Evolutionary conservation across 768 basidiomycete genomes (phyloP).

Genomic region (Termitomyces sp.): DNA sequence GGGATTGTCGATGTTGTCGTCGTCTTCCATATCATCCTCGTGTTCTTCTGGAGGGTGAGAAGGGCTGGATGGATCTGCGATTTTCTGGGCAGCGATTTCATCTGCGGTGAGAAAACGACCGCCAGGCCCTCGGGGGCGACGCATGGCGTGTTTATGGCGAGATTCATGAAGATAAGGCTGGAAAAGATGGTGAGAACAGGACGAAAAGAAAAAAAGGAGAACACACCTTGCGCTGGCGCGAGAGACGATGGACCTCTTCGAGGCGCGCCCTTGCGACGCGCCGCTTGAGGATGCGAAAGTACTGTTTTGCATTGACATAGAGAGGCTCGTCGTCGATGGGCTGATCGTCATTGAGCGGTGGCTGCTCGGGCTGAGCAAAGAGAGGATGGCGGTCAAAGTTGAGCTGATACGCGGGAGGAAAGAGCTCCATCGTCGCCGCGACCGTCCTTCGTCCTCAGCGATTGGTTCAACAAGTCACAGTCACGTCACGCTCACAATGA

Average conservation of each 20-base stretch:
- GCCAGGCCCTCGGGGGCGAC: slow-evolving; percentile 93
- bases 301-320: slow-evolving; percentile 99
- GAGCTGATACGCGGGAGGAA: slow-evolving; percentile 53
- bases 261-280: slow-evolving; percentile 86
- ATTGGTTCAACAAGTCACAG: slow-evolving; percentile 36
- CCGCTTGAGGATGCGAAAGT: slow-evolving; percentile 96
- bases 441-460: slow-evolving; percentile 32
- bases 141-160: slow-evolving; percentile 97
- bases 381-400: slow-evolving; percentile 25
- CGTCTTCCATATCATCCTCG: slow-evolving; percentile 32
- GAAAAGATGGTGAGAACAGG: background rate
- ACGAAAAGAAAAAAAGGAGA: background rate
- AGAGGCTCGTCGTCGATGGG: slow-evolving; percentile 92
- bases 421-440: slow-evolving; percentile 48
- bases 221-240: slow-evolving; percentile 85
- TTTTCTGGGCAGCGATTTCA: slow-evolving; percentile 84
- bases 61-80: slow-evolving; percentile 28
- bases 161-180: slow-evolving; percentile 99
- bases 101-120: slow-evolving; percentile 97
- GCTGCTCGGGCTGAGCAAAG: slow-evolving; percentile 17
- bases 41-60: slow-evolving; percentile 19
- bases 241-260: slow-evolving; percentile 91
- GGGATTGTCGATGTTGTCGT: slow-evolving; percentile 26
- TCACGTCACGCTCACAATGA: slow-evolving; percentile 20
- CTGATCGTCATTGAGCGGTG: slow-evolving; percentile 18